These are phyloP conservation scores for Camelina neglecta DNA, from an alignment of 345 rosid species.

Conservation along the genomic window DNA sequence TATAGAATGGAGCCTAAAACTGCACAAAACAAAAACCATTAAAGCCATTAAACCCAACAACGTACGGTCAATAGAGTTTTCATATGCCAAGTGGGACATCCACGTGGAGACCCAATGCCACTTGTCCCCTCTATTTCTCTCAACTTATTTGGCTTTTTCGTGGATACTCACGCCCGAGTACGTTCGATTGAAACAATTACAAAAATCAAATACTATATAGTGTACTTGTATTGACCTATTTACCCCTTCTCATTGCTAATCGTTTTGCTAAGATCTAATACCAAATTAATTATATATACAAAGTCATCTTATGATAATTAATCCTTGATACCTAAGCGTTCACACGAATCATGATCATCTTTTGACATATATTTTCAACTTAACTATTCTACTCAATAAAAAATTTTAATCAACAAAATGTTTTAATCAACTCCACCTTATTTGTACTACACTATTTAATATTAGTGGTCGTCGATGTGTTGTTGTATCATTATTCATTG, in stretches of 20 bases:
- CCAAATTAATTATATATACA: not conserved
- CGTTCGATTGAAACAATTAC: not conserved
- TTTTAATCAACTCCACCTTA: not conserved
- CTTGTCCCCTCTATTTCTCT: slow-evolving; percentile 28
- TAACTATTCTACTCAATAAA: not conserved
- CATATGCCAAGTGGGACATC: slow-evolving; percentile 43
- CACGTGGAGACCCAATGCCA: slow-evolving; percentile 40
- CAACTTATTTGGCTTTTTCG: slow-evolving; percentile 26
- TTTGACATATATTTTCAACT: not conserved
- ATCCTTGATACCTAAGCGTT: not conserved
- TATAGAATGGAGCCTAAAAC: slow-evolving; percentile 16
- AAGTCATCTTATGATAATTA: not conserved
- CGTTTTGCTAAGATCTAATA: slow-evolving; percentile 16
- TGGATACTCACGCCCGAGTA: slow-evolving; percentile 39
- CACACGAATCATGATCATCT: not conserved
- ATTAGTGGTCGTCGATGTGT: not conserved
- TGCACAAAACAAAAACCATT: not conserved
- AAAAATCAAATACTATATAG: not conserved
- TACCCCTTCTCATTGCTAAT: not conserved
- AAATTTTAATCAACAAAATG: no score
- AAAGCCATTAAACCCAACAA: not conserved
- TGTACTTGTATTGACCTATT: slow-evolving; percentile 13
- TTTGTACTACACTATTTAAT: not conserved
- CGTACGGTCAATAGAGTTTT: slow-evolving; percentile 4
- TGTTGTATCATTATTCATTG: not conserved